Base-by-base conservation (phyloP, 2,329 filamentous ascomycete species). In the Ophiostoma tasmaniense region DNA sequence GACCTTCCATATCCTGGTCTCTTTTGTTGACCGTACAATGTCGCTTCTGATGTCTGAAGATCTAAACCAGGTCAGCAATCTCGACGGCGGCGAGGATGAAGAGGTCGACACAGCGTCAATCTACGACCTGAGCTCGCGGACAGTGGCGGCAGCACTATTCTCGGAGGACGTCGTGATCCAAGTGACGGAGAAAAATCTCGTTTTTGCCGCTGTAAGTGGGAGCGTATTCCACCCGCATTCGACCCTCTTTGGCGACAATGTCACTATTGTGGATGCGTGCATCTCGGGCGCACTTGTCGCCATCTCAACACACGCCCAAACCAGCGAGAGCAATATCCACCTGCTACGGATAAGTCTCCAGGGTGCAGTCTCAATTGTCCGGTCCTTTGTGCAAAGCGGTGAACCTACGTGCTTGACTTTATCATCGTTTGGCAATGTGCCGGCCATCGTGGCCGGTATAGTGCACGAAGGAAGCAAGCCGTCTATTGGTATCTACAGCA, bases 111-210 rank as follows among this genome's bases (percentile, higher is more conserved):
- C 42, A 1, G 55, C 55, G 11, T 79, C 79, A 0, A 76, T 77
- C 10, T 85, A 88, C 70, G 86, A 89, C 73, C 75, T 84, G 20
- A 76, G 77, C 1, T 83, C 81, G 3, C 79, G 82, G 62, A 89
- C 87, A 0, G 76, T 89, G 33, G 79, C 80, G 25, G 79, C 82
- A 14, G 75, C 76, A 2, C 77, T 79, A 39, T 73, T 78, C 13
- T 73, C 76, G 5, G 75, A 77, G 2, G 77, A 77, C 1, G 75
- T 74, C 1, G 78, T 84, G 5, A 75, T 87, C 2, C 87, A 89
- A 73, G 78, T 88, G 3, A 88, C 87, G 0, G 82, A 85, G 67
- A 76, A 75, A 37, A 78, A 74, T 22, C 76, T 84, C 2, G 81
- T 80, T 8, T 73, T 85, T 61, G 72, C 80, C 20, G 76, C 75